A percentile compares a stretch with the other conserved stretches of the same genome.
Evolutionary conservation across 2,329 filamentous ascomycete species (phyloP).

Genomic region (Exophiala spinifera): DNA sequence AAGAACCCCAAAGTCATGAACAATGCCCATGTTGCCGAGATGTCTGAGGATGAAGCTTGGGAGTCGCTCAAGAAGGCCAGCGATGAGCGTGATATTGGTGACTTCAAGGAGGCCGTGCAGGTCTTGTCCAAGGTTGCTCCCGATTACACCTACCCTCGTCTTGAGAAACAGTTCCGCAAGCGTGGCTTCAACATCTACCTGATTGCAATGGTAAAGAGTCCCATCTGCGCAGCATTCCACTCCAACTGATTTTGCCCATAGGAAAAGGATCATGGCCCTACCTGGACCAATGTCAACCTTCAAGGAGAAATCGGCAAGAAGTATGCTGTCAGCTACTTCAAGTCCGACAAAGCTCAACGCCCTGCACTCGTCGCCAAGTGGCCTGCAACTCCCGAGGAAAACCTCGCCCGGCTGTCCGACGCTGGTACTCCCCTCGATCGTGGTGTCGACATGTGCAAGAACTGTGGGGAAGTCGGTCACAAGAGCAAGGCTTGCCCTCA

Average conservation of each 20-base stretch:
- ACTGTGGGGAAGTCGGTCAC: conserved; percentile 53
- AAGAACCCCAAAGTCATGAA: conserved; percentile 46
- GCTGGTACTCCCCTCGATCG: conserved; percentile 52
- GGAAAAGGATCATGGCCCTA: conserved; percentile 42
- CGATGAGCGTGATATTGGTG: conserved; percentile 48
- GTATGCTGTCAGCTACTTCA: conserved; percentile 51
- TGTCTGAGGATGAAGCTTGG: conserved; percentile 51
- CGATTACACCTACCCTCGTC: conserved; percentile 44
- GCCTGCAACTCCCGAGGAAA: conserved; percentile 50
- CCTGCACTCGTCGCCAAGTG: conserved; percentile 46
- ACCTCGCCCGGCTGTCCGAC: conserved; percentile 50
- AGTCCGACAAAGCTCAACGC: conserved; percentile 46
- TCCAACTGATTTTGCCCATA: conserved; percentile 24
- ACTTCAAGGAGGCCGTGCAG: conserved; percentile 50
- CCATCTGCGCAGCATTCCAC: not conserved
- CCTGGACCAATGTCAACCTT: conserved; percentile 52
- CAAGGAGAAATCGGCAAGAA: conserved; percentile 52
- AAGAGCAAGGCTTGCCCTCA: conserved; percentile 46
- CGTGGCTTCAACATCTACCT: conserved; percentile 49
- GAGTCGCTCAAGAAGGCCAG: conserved; percentile 48
- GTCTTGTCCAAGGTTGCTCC: conserved; percentile 51
- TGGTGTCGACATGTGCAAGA: conserved; percentile 49
- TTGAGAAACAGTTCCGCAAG: conserved; percentile 52
- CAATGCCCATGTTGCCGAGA: conserved; percentile 44
- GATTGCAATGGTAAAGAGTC: conserved; percentile 47